phyloP scores from a whole-genome alignment of 75 land plant genomes.

The Picea sitchensis region DNA sequence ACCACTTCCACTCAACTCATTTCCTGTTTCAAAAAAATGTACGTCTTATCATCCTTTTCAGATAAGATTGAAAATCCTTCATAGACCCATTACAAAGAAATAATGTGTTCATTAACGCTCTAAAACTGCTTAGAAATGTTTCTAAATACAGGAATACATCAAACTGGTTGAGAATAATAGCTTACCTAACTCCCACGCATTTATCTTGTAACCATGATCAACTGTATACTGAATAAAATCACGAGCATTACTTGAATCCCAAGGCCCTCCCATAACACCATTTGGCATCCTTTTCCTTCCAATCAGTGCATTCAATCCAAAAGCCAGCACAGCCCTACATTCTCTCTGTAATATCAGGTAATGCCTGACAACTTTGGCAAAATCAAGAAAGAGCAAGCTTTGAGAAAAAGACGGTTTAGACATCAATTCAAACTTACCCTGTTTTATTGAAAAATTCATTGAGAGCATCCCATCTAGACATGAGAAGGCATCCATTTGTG shows the following conservation, averaged over 20 bases:
- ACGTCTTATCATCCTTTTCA: too few relatives aligned
- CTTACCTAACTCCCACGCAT: slow-evolving; percentile 97
- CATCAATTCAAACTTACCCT: slow-evolving; percentile 34
- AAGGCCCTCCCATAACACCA: slow-evolving; percentile 14
- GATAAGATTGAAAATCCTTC: too few relatives aligned
- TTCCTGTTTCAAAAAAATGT: slow-evolving; percentile 24
- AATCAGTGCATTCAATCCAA: slow-evolving; percentile 46
- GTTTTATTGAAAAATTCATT: slow-evolving; percentile 59
- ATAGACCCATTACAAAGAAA: too few relatives aligned
- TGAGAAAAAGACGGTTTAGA: too few relatives aligned
- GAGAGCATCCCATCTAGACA: slow-evolving; percentile 82
- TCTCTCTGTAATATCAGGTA: neutral
- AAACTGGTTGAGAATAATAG: too few relatives aligned
- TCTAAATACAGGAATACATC: too few relatives aligned
- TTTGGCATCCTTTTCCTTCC: slow-evolving; percentile 16
- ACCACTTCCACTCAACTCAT: slow-evolving; percentile 76
- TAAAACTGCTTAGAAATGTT: too few relatives aligned
- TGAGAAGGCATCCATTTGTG: slow-evolving; percentile 76
- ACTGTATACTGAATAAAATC: slow-evolving; percentile 39
- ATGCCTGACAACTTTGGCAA: too few relatives aligned
- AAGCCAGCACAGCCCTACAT: slow-evolving; percentile 35
- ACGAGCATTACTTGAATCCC: slow-evolving; percentile 41
- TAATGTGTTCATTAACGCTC: too few relatives aligned
- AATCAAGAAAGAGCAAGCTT: too few relatives aligned
- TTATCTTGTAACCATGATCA: slow-evolving; percentile 42